Base-by-base conservation (phyloP, 2,329 filamentous ascomycete genomes). In the Claviceps pazoutovae region DNA sequence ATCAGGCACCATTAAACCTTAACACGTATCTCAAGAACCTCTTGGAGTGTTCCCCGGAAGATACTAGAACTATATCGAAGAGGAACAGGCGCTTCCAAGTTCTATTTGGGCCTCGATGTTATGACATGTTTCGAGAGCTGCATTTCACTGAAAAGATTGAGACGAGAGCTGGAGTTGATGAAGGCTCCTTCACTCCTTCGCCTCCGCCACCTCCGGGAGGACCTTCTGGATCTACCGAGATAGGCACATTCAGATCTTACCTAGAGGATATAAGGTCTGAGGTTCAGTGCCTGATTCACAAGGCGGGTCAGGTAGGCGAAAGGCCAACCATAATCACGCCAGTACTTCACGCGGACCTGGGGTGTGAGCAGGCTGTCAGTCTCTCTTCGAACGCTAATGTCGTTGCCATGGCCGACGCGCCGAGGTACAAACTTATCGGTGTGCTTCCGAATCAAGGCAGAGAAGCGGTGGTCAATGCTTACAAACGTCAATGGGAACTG, bases 11-110 rank as follows among this genome's bases (percentile, higher is more conserved):
- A 3, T 50, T 59, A 6, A 76, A 75, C 11, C 61, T 80, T 3
- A 71, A 73, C 52, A 72, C 70, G 6, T 80, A 80, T 48, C 62
- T 79, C 3, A 71, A 69, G 36, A 75, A 80, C 53, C 64, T 74
- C 5, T 65, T 75, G 3, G 66, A 71, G 23, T 62, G 62, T 1
- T 61, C 63, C 2, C 62, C 63, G 1, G 64, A 66, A 38, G 65
- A 66, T 8, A 61, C 61, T 0, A 65, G 73, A 45, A 74, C 66
- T 48, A 78, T 81, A 38, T 75, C 76, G 2, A 74, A 74, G 50
- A 66, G 76, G 1, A 81, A 81, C 57, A 80, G 79, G 59, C 71
- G 73, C 14, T 80, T 80, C 51, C 64, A 66, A 26, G 72, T 79
- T 2, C 66, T 77, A 6, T 79, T 80, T 52, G 74, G 76, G 0